A percentile compares a stretch with the other conserved stretches of the same genome.
These are phyloP conservation scores for Aspergillus affinis DNA, from an alignment of 495 filamentous ascomycete species.

Conservation along the genomic window DNA sequence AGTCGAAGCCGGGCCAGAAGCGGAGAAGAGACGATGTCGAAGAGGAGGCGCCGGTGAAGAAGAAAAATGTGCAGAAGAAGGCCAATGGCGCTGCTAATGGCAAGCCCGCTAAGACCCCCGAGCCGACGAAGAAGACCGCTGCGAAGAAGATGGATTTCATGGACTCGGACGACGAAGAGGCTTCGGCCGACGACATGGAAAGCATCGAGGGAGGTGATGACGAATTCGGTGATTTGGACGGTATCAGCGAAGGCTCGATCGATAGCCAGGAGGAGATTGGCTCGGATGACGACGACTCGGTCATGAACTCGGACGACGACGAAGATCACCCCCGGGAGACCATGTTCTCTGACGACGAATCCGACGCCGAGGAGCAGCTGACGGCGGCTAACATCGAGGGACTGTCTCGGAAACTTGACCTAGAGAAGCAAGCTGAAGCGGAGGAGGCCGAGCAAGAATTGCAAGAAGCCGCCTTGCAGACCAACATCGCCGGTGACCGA, in stretches of 20 bases:
- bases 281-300: slow-evolving; percentile 64
- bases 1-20: slow-evolving; percentile 62
- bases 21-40: slow-evolving; percentile 56
- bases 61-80: slow-evolving; percentile 40
- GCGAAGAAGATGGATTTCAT: slow-evolving; percentile 39
- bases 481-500: slow-evolving; percentile 85
- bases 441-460: slow-evolving; percentile 66
- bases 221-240: slow-evolving; percentile 54
- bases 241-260: slow-evolving; percentile 45
- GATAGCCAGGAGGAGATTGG: slow-evolving; percentile 55
- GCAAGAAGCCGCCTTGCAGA: slow-evolving; percentile 86
- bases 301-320: slow-evolving; percentile 75
- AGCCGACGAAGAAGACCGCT: slow-evolving; percentile 38
- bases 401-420: slow-evolving; percentile 77
- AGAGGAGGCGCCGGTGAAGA: slow-evolving; percentile 34
- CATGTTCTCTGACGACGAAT: slow-evolving; percentile 95
- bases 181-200: slow-evolving; percentile 3
- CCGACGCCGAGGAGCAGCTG: slow-evolving; percentile 84
- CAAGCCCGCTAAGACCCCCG: slow-evolving; percentile 23
- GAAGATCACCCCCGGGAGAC: slow-evolving; percentile 47
- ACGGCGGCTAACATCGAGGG: slow-evolving; percentile 97
- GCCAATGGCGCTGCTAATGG: slow-evolving; percentile 42
- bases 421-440: slow-evolving; percentile 63
- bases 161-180: slow-evolving; percentile 38
- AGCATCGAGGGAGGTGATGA: slow-evolving; percentile 40